Conservation (phyloP, 176 grass and related monocot species). For the Themeda triandra region DNA sequence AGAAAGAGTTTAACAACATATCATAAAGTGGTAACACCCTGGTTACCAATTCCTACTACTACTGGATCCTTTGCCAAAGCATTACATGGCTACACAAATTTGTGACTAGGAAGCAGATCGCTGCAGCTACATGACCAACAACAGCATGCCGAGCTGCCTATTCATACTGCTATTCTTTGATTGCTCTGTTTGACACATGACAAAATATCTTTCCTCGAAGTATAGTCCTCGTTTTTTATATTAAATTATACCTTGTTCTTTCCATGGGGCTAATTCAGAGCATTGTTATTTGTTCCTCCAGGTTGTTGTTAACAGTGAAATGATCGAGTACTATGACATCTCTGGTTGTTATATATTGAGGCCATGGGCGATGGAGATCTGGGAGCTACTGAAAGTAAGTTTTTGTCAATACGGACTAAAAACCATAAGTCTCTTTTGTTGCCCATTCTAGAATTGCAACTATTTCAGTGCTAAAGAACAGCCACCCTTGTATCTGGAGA, state of each 20-base stretch:
- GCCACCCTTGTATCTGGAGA: background rate
- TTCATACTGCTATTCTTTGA: background rate
- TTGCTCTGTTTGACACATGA: background rate
- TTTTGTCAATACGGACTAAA: background rate
- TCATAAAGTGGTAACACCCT: no score
- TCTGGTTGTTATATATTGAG: slow-evolving; percentile 94
- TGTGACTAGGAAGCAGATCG: no score
- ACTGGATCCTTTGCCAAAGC: no score
- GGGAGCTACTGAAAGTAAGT: slow-evolving; percentile 76
- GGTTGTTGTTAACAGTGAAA: slow-evolving; percentile 89
- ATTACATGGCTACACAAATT: no score
- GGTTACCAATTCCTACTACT: no score
- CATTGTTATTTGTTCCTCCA: slow-evolving; percentile 20
- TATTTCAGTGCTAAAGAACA: background rate
- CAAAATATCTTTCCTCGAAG: background rate
- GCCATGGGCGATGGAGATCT: slow-evolving; percentile 87
- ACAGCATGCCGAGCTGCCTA: no score
- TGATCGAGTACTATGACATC: slow-evolving; percentile 98
- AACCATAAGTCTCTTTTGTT: background rate
- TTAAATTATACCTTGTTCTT: background rate
- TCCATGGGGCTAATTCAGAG: background rate
- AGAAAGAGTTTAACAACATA: no score
- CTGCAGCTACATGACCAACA: no score
- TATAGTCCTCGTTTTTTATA: background rate
- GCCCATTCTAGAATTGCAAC: background rate